These are phyloP conservation scores for Cymodocea nodosa DNA, from an alignment of 116 monocot genomes.

Conservation along the genomic window DNA sequence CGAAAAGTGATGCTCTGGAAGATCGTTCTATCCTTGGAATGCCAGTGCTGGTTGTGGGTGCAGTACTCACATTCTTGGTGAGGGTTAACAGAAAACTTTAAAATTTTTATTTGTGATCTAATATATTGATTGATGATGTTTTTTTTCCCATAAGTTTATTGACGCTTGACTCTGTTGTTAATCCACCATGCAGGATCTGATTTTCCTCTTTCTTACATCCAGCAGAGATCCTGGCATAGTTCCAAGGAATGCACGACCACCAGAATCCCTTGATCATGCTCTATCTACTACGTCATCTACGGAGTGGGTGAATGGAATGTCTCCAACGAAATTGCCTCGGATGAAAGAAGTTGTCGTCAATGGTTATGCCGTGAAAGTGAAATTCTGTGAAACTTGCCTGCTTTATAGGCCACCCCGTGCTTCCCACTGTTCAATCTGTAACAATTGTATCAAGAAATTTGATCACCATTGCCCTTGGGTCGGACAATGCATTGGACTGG, in stretches of 20 bases:
- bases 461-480: slow-evolving; percentile 99
- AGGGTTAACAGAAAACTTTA: slow-evolving; percentile 5
- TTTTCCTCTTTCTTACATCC: slow-evolving; percentile 71
- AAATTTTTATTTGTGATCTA: too few species aligned
- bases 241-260: slow-evolving; percentile 55
- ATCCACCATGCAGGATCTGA: slow-evolving; percentile 55
- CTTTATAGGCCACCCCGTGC: slow-evolving; percentile 88
- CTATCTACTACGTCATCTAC: slow-evolving; percentile 48
- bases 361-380: slow-evolving; percentile 61
- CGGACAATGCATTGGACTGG: slow-evolving; percentile 93
- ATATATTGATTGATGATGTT: neutral
- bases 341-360: slow-evolving; percentile 57
- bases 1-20: slow-evolving; percentile 1
- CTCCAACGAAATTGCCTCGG: slow-evolving; percentile 37
- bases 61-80: slow-evolving; percentile 29
- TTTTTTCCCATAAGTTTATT: neutral
- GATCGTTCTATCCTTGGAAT: slow-evolving; percentile 24
- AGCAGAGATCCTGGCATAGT: slow-evolving; percentile 91
- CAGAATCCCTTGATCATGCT: slow-evolving; percentile 44
- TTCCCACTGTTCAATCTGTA: slow-evolving; percentile 89
- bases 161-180: neutral
- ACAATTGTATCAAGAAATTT: slow-evolving; percentile 93
- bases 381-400: slow-evolving; percentile 88
- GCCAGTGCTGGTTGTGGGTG: slow-evolving; percentile 29
- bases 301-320: slow-evolving; percentile 64